Base-by-base conservation (phyloP, 2,329 filamentous ascomycete species). In the Berkeleyomyces basicola region DNA sequence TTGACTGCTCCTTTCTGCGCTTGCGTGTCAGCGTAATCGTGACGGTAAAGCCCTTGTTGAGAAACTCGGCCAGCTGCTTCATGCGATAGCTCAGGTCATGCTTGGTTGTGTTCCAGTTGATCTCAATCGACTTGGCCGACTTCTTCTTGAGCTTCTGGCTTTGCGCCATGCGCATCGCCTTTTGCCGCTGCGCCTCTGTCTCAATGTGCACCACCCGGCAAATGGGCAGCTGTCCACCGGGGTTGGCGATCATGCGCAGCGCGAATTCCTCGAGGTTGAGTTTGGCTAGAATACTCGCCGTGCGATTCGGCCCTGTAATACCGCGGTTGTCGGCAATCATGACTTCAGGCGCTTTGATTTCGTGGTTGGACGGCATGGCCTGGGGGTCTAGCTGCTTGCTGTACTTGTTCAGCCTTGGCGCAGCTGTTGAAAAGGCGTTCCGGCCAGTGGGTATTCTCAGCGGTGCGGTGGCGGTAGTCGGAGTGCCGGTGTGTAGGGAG, bases 61-160 rank as follows among this genome's bases (percentile, higher is more conserved):
- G 70, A 70, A 96, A 96, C 61, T 75, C 78, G 65, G 74, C 74
- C 68, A 92, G 71, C 74, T 83, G 82, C 69, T 80, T 80, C 71
- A 93, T 71, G 70, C 85, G 82, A 71, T 88, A 85, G n/a, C 74
- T 74, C 61, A 96, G 72, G 75, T 96, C 91, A 70, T 92, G 81
- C 10, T 73, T 70, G 65, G 84, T 84, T 69, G 95, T 95, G 42
- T 86, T 84, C 91, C 91, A 97, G 72, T 90, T 92, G 68, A 97
- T 68, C 74, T 96, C 91, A n/a, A 96, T 72, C 70, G 86, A 85
- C 75, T 96, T 96, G 67, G 76, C 78, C 43, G 74, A 65, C 67
- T 72, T 71, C 66, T 74, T 69, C 68, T 68, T 67, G 64, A 75
- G 74, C 55, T 76, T 75, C 67, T 70, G 76, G 68, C 74, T 72